phyloP scores from a whole-genome alignment of 371 early-diverging fungal genomes.

The Lichtheimia corymbifera region DNA sequence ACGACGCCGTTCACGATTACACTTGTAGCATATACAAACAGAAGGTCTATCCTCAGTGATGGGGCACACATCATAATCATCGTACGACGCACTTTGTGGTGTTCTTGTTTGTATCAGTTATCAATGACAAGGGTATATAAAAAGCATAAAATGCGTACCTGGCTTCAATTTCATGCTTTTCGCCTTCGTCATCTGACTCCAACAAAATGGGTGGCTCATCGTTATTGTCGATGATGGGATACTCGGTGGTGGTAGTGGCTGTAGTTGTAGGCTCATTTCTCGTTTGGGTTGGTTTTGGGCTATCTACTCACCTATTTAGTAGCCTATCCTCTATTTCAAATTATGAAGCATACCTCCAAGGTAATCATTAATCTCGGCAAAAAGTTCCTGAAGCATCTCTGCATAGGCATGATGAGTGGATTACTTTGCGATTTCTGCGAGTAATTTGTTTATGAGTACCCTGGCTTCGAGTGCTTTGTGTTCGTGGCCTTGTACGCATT shows the following conservation, averaged over 20 bases:
- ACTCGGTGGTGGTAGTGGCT: no score
- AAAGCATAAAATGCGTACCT: no score
- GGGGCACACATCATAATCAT: constrained; percentile 1
- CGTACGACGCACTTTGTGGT: no score
- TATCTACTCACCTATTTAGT: neutral
- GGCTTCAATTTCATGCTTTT: no score
- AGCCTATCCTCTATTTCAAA: neutral
- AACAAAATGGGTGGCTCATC: neutral
- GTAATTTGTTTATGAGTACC: neutral
- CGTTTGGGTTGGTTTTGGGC: neutral
- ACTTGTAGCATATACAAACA: constrained; percentile 16
- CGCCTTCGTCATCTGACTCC: neutral
- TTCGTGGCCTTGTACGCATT: neutral
- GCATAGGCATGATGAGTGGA: no score
- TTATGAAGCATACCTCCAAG: constrained; percentile 16
- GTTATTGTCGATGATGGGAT: no score
- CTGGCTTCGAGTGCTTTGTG: constrained; percentile 10
- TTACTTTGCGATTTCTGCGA: neutral
- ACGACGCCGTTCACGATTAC: neutral
- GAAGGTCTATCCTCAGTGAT: constrained; percentile 4
- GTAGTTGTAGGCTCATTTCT: neutral
- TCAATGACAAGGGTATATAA: no score
- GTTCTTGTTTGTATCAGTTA: no score
- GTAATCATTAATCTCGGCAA: constrained; percentile 23
- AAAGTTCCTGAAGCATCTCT: constrained; percentile 25